Evolutionary conservation across 2,329 filamentous ascomycete species (phyloP).

Genomic region (Apiospora kogelbergensis): DNA sequence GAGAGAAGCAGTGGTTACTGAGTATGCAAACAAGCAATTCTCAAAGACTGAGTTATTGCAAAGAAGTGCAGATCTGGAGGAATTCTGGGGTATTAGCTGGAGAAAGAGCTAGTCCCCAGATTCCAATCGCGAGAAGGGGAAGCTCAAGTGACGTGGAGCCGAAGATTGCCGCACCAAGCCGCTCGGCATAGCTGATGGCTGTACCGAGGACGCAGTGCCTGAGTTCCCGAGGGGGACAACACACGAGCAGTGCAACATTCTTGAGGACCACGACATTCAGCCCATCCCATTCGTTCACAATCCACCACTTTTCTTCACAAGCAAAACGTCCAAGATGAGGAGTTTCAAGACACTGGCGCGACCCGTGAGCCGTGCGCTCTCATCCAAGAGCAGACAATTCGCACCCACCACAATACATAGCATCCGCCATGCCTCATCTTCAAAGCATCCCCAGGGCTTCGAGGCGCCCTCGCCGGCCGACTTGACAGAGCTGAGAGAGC

Average conservation of each 20-base stretch:
- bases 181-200: conserved; percentile 19
- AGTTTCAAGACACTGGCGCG: conserved; percentile 36
- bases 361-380: conserved; percentile 23
- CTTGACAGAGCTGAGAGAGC: conserved; percentile 75
- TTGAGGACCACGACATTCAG: background rate
- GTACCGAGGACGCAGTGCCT: conserved; percentile 7
- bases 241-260: background rate
- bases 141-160: conserved; percentile 18
- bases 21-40: background rate
- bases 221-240: background rate
- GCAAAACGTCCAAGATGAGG: conserved; percentile 40
- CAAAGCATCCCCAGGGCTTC: conserved; percentile 63
- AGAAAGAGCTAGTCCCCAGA: conserved; percentile 11
- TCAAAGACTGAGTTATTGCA: background rate
- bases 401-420: conserved; percentile 26
- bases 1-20: conserved; percentile 13
- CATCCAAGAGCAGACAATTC: conserved; percentile 12
- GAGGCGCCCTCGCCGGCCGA: conserved; percentile 69
- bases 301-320: background rate
- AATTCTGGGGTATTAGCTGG: conserved; percentile 2
- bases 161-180: conserved; percentile 22
- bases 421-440: conserved; percentile 51
- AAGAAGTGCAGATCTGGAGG: background rate
- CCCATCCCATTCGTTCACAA: background rate
- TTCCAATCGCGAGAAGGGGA: conserved; percentile 19